A percentile compares a stretch with the other conserved stretches of the same genome.
phyloP scores from a whole-genome alignment of 2,329 filamentous ascomycete genomes.

The Colletotrichum sp. region DNA sequence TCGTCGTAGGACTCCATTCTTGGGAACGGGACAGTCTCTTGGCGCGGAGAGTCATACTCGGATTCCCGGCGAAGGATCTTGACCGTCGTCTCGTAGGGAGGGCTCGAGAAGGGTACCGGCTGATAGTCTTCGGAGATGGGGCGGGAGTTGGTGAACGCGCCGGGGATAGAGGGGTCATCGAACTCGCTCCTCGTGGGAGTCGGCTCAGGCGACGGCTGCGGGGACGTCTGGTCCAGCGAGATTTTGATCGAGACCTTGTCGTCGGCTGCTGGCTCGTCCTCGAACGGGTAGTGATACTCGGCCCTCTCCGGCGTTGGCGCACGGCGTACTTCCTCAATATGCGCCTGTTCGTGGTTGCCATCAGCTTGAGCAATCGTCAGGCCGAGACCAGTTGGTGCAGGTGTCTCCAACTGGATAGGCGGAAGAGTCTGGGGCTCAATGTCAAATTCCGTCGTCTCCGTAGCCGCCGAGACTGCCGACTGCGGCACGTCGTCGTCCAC shows the following conservation, averaged over 20 bases:
- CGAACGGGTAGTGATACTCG: constrained; percentile 57
- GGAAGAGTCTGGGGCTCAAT: constrained; percentile 71
- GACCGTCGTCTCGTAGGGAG: constrained; percentile 51
- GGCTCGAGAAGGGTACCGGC: constrained; percentile 41
- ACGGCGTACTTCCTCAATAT: constrained; percentile 23
- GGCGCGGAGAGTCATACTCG: constrained; percentile 31
- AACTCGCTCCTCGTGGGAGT: constrained; percentile 30
- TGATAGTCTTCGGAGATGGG: constrained; percentile 38
- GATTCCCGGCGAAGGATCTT: constrained; percentile 53
- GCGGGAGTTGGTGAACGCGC: constrained; percentile 29
- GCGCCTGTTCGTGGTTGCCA: constrained; percentile 8
- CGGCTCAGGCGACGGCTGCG: constrained; percentile 26
- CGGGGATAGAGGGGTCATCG: constrained; percentile 29
- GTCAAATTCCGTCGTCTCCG: constrained; percentile 75
- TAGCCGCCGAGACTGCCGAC: constrained; percentile 64
- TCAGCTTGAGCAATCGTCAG: constrained; percentile 6
- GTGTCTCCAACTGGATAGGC: constrained; percentile 38
- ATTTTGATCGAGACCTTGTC: constrained; percentile 45
- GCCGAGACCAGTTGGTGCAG: constrained; percentile 11
- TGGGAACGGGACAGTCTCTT: constrained; percentile 36
- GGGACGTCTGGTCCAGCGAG: constrained; percentile 40
- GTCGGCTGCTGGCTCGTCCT: constrained; percentile 42
- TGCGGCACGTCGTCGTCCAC: constrained; percentile 56
- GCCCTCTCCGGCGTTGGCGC: constrained; percentile 28
- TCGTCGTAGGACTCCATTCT: constrained; percentile 39